Evolutionary conservation across 2,329 filamentous ascomycete genomes (phyloP), one percentile per base, ranked within the genome.

Genomic region (Emmonsiellopsis sp.): DNA sequence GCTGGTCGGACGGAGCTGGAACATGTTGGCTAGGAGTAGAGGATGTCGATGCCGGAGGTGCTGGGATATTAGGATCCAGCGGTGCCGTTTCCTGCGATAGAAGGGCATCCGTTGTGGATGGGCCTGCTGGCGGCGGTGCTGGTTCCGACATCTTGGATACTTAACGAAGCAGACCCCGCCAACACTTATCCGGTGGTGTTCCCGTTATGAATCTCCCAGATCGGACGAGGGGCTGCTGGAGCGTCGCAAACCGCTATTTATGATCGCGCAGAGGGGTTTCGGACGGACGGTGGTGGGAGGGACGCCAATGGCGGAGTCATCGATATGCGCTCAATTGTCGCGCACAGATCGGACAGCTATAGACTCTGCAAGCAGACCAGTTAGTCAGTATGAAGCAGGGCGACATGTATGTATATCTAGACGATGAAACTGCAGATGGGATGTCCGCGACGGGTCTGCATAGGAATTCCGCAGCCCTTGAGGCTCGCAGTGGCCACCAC

Each of bases 21-120:
- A 61, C 53, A 31, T 60, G 55, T 13, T 60, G 55, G 50, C 62
- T 63, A 31, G 62, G 61, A 5, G 59, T 51, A 27, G 64, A 62
- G 37, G 65, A 58, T 5, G 64, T 58, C 21, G 60, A 55, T 31
- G 14, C 49, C 34, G 49, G 33, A 31, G 62, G 62, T 9, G 39
- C 39, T 42, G 31, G 39, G 6, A n/a, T 27, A 14, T 45, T 31
- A 37, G 42, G 31, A 36, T 52, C 39, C 42, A 27, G 10, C 2
- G 33, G 40, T 17, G 13, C 42, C 37, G 42, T 8, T 27, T 60
- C 43, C 5, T 58, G 54, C n/a, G 53, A 52, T 11, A 54, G 17
- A 10, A 55, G 55, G 14, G 52, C 51, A 45, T 61, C 61, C 27
- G 54, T 43, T n/a, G 56, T 43, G 5, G 53, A 49, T 32, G 43